Evolutionary conservation across 495 filamentous ascomycete species (phyloP).

Genomic region (Sporormia fimetaria): DNA sequence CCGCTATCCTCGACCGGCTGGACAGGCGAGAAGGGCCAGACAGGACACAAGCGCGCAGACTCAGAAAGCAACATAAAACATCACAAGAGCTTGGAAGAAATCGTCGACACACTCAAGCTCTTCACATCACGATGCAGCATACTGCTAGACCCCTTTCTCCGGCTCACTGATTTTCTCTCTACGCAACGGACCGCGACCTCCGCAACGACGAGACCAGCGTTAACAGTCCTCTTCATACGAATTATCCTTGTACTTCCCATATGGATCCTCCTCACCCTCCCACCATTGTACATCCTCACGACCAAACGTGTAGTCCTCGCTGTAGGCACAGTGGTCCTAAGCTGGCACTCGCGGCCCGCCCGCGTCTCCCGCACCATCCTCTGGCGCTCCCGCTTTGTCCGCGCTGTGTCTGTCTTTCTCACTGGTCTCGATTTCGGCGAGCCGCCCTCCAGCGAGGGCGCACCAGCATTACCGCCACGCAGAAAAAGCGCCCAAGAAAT

Average conservation of each 20-base stretch:
- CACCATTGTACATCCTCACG: slow-evolving; percentile 75
- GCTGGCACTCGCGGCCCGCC: slow-evolving; percentile 83
- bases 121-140: slow-evolving; percentile 88
- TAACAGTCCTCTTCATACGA: slow-evolving; percentile 79
- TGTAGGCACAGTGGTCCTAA: slow-evolving; percentile 68
- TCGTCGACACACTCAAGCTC: slow-evolving; percentile 78
- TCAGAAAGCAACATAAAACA: slow-evolving; percentile 60
- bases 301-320: slow-evolving; percentile 69
- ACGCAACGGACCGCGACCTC: slow-evolving; percentile 85
- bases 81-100: slow-evolving; percentile 84
- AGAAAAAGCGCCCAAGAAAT: slow-evolving; percentile 27
- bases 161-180: slow-evolving; percentile 84
- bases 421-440: slow-evolving; percentile 67
- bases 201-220: slow-evolving; percentile 81
- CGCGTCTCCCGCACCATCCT: slow-evolving; percentile 76
- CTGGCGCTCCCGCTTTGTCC: slow-evolving; percentile 72
- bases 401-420: slow-evolving; percentile 51
- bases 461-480: slow-evolving; percentile 19
- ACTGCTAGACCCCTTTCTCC: slow-evolving; percentile 73
- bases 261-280: slow-evolving; percentile 74
- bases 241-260: slow-evolving; percentile 78
- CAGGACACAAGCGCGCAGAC: slow-evolving; percentile 38
- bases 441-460: slow-evolving; percentile 3
- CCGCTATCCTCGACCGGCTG: slow-evolving; percentile 77
- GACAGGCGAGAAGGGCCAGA: slow-evolving; percentile 49